These are phyloP conservation scores for Suillus subalutaceus DNA, from an alignment of 768 basidiomycete genomes.

Conservation along the genomic window DNA sequence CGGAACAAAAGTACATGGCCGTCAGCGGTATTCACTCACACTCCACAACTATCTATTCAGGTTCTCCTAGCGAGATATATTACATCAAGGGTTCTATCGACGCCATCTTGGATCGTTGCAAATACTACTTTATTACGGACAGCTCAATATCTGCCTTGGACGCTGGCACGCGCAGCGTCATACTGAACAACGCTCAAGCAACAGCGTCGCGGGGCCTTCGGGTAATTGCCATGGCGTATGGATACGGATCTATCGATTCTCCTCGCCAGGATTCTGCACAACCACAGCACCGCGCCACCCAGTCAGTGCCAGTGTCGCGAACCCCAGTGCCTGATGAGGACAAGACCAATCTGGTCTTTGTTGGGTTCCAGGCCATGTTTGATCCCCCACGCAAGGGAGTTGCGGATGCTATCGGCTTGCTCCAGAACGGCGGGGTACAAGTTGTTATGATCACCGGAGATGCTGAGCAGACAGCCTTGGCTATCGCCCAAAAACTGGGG, in stretches of 20 bases:
- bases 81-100: constrained; percentile 96
- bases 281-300: constrained; percentile 21
- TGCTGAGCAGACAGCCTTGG: constrained; percentile 85
- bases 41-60: constrained; percentile 30
- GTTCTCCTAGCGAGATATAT: constrained; percentile 67
- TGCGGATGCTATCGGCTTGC: constrained; percentile 80
- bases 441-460: constrained; percentile 99
- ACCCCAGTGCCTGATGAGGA: constrained; percentile 39
- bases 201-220: constrained; percentile 80
- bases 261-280: constrained; percentile 25
- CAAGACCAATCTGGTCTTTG: constrained; percentile 73
- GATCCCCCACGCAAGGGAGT: constrained; percentile 95
- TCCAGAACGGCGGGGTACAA: constrained; percentile 87
- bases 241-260: constrained; percentile 61
- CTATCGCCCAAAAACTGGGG: constrained; percentile 86
- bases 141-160: constrained; percentile 87
- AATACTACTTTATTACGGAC: constrained; percentile 87
- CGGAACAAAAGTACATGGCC: constrained; percentile 93
- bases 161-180: constrained; percentile 61
- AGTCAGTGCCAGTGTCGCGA: constrained; percentile 29
- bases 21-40: constrained; percentile 70
- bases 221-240: constrained; percentile 91
- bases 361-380: constrained; percentile 92
- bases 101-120: constrained; percentile 81
- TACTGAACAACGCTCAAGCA: constrained; percentile 69